These are phyloP conservation scores for Podospora australis DNA, from an alignment of 495 filamentous ascomycete genomes.

Conservation along the genomic window DNA sequence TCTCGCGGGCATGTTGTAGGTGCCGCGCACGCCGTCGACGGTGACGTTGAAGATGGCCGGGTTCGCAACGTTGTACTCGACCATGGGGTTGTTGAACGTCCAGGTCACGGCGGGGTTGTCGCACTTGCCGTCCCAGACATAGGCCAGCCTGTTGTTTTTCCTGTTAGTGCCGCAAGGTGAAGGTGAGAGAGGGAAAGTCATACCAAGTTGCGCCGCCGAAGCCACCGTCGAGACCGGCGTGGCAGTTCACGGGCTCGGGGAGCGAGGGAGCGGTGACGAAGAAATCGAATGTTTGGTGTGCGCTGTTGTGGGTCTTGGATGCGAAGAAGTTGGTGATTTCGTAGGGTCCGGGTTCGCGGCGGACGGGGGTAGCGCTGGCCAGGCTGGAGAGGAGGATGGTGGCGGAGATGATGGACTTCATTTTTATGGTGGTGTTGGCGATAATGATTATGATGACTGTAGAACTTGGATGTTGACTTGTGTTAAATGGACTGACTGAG, in stretches of 20 bases:
- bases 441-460: no score
- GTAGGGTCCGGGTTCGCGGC: conserved; percentile 1
- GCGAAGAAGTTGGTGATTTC: conserved; percentile 8
- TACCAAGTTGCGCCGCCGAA: conserved; percentile 11
- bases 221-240: conserved; percentile 4
- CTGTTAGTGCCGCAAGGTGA: no score
- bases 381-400: conserved; percentile 1
- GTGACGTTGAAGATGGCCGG: conserved; percentile 6
- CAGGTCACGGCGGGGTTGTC: conserved; percentile 3
- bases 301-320: conserved; percentile 5
- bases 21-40: conserved; percentile 2
- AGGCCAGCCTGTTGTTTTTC: no score
- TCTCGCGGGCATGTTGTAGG: conserved; percentile 8
- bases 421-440: not conserved
- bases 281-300: conserved; percentile 1
- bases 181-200: no score
- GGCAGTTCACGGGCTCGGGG: not conserved
- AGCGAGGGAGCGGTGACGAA: conserved; percentile 1
- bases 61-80: not conserved
- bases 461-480: no score
- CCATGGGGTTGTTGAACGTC: conserved; percentile 5
- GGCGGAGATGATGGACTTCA: conserved; percentile 4
- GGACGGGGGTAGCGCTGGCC: not conserved
- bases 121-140: conserved; percentile 2
- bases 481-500: no score